Percentiles rank a stretch among this genome's conserved stretches.
phyloP scores from a whole-genome alignment of 2,329 filamentous ascomycete genomes.

The Penicillium sp. region DNA sequence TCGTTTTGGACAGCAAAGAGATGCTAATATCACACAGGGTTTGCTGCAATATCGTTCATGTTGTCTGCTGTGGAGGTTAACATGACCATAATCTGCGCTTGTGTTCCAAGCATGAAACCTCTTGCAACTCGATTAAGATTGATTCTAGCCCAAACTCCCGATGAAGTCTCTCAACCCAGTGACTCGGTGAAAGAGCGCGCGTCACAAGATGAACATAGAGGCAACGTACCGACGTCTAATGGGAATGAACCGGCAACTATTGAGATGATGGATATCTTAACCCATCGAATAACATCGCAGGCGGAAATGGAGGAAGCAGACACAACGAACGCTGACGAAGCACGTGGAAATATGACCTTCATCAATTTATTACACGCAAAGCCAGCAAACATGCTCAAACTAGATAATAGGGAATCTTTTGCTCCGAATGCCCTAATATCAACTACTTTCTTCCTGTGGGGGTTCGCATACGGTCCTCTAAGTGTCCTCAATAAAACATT shows the following conservation, averaged over 20 bases:
- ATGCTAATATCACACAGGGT: background rate
- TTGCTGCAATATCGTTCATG: background rate
- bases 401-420: background rate
- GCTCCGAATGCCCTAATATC: background rate
- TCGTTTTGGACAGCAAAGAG: too few relatives aligned
- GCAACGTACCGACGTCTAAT: too few relatives aligned
- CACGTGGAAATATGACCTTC: background rate
- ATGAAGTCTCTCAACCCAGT: too few relatives aligned
- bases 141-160: background rate
- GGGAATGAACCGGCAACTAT: too few relatives aligned
- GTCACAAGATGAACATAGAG: too few relatives aligned
- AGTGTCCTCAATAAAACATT: background rate
- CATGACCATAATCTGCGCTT: slow-evolving; percentile 5
- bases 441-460: slow-evolving; percentile 5
- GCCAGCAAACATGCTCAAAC: background rate
- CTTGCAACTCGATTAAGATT: slow-evolving; percentile 2
- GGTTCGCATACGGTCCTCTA: background rate
- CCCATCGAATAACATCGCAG: too few relatives aligned
- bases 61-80: slow-evolving; percentile 6
- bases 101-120: slow-evolving; percentile 1
- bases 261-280: slow-evolving; percentile 1
- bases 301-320: too few relatives aligned
- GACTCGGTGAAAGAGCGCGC: too few relatives aligned
- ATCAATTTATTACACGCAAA: background rate
- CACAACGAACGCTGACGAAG: too few relatives aligned